Evolutionary conservation across 768 basidiomycete species (phyloP).

Genomic region (Leccinum barrowsii): DNA sequence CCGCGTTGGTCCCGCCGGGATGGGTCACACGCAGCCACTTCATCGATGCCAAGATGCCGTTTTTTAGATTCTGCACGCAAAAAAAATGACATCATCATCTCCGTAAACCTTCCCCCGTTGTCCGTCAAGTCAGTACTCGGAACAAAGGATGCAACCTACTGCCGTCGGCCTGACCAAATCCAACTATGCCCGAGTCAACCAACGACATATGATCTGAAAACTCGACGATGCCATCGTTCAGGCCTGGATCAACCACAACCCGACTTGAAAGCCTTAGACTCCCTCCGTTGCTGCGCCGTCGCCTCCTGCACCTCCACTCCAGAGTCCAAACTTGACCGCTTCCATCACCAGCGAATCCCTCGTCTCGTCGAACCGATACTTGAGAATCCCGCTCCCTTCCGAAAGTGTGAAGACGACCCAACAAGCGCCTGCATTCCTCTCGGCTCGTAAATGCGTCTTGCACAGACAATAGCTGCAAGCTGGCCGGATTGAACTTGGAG

Average conservation of each 20-base stretch:
- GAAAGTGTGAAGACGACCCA: constrained; percentile 68
- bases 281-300: constrained; percentile 38
- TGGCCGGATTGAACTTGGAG: constrained; percentile 57
- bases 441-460: constrained; percentile 62
- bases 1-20: no score
- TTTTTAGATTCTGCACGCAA: constrained; percentile 14
- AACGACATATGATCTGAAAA: constrained; percentile 70
- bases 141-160: constrained; percentile 16
- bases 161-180: constrained; percentile 34
- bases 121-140: constrained; percentile 24
- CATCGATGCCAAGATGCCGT: no score
- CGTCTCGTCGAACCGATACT: constrained; percentile 71
- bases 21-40: no score
- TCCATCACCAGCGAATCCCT: constrained; percentile 47
- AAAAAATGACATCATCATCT: constrained; percentile 25
- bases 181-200: constrained; percentile 54
- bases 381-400: constrained; percentile 64
- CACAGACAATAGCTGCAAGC: constrained; percentile 54
- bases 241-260: constrained; percentile 66
- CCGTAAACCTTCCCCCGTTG: constrained; percentile 20
- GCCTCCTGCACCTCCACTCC: constrained; percentile 53
- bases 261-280: constrained; percentile 45
- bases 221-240: constrained; percentile 78
- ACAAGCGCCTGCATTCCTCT: constrained; percentile 67
- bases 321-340: constrained; percentile 51